A percentile compares a stretch with the other conserved stretches of the same genome.
Conservation (phyloP, 176 grass and related monocot genomes). For the Hsuehochloa calcarea region DNA sequence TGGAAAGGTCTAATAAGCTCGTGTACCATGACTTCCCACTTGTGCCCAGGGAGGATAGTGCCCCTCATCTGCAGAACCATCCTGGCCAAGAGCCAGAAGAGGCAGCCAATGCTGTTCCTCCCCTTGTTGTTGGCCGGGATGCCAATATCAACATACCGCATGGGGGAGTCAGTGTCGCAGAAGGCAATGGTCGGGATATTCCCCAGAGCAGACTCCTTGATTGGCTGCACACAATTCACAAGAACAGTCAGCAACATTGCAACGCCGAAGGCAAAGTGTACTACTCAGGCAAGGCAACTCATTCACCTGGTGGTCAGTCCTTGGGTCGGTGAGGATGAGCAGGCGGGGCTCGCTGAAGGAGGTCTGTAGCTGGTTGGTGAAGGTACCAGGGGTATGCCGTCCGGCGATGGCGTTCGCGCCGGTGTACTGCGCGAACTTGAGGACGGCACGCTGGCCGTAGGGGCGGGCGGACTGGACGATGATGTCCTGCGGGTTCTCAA, state of each 20-base stretch:
- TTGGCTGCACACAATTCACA: slow-evolving; percentile 53
- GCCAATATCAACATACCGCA: slow-evolving; percentile 87
- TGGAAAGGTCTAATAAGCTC: not conserved
- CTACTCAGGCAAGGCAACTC: not conserved
- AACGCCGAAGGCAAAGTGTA: not conserved
- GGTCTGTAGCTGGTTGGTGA: slow-evolving; percentile 94
- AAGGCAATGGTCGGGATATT: slow-evolving; percentile 94
- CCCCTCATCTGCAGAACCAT: slow-evolving; percentile 94
- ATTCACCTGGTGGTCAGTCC: slow-evolving; percentile 82
- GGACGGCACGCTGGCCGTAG: slow-evolving; percentile 81
- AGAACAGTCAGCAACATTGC: not conserved
- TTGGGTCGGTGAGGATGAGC: slow-evolving; percentile 86
- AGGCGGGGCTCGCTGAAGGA: slow-evolving; percentile 87
- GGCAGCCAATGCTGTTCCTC: slow-evolving; percentile 82
- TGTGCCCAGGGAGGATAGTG: slow-evolving; percentile 71
- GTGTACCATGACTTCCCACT: slow-evolving; percentile 92
- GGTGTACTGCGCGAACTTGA: slow-evolving; percentile 90
- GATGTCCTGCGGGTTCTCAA: slow-evolving; percentile 92
- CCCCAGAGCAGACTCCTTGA: slow-evolving; percentile 87
- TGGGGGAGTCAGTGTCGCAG: slow-evolving; percentile 89
- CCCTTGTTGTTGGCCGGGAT: slow-evolving; percentile 96
- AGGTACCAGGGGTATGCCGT: slow-evolving; percentile 88
- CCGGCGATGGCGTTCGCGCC: slow-evolving; percentile 84
- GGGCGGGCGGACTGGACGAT: slow-evolving; percentile 92
- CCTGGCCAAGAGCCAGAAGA: slow-evolving; percentile 88